These are phyloP conservation scores for Tagetes erecta DNA, from an alignment of 129 eudicot genomes.

Conservation along the genomic window DNA sequence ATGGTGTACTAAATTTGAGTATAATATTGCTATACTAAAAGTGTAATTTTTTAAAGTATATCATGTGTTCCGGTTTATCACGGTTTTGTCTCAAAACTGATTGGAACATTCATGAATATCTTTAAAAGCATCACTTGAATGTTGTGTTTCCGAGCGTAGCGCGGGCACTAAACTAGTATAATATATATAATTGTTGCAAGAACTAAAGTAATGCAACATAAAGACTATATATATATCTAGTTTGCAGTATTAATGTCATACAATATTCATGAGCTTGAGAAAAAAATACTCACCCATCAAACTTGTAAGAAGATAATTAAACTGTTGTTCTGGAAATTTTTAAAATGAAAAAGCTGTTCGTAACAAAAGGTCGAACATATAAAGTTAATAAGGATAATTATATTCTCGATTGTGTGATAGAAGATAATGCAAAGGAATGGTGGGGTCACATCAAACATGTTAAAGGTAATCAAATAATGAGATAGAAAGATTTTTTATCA, in stretches of 20 bases:
- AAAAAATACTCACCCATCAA: not conserved
- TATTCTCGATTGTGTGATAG: constrained; percentile 17
- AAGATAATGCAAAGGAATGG: constrained; percentile 24
- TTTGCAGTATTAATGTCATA: no score
- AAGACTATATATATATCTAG: no score
- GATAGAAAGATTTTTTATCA: not conserved
- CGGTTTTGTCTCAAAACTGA: no score
- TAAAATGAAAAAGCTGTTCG: not conserved
- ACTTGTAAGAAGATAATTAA: not conserved
- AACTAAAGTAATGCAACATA: not conserved
- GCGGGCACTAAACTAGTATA: no score
- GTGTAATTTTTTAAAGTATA: no score
- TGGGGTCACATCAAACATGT: constrained; percentile 17
- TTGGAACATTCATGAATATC: no score
- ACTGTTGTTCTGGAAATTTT: not conserved
- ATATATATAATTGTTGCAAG: not conserved
- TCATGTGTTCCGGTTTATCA: no score
- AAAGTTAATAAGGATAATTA: constrained; percentile 19
- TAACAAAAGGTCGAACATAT: constrained; percentile 16
- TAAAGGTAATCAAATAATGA: constrained; percentile 18
- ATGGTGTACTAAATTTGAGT: no score
- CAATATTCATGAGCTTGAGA: not conserved
- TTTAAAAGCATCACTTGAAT: no score
- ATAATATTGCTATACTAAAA: no score
- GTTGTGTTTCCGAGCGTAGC: no score